Evolutionary conservation across 208 protist genomes (phyloP).

Genomic region (Trypanosoma rangeli): DNA sequence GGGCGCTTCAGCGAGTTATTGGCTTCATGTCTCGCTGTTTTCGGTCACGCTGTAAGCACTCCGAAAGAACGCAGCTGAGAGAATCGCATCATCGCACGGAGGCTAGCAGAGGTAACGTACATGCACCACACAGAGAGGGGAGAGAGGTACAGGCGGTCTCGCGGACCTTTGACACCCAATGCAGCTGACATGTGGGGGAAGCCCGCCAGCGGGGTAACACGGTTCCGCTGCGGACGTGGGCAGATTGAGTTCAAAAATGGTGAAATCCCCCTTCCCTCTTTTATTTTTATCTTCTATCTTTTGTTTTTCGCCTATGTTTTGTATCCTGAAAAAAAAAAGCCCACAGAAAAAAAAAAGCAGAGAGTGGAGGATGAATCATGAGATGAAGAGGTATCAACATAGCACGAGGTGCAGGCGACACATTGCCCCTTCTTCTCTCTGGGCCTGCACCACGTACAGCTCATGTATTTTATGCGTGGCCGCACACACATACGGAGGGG

Average conservation of each 20-base stretch:
- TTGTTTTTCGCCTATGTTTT: background rate
- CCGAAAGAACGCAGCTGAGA: constrained; percentile 18
- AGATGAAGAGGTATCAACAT: background rate
- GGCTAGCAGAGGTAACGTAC: no score
- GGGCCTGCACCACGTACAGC: background rate
- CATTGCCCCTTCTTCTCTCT: background rate
- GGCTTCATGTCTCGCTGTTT: constrained; percentile 15
- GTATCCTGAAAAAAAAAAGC: background rate
- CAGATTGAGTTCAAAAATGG: constrained; percentile 7
- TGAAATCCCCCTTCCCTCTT: no score
- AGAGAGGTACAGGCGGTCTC: constrained; percentile 1
- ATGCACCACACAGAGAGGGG: constrained; percentile 8
- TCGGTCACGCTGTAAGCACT: constrained; percentile 10
- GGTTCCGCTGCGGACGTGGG: constrained; percentile 38
- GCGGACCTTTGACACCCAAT: constrained; percentile 80
- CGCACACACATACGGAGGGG: constrained; percentile 1
- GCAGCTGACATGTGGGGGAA: constrained; percentile 39
- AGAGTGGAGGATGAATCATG: background rate
- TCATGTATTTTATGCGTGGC: background rate
- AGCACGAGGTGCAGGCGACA: background rate
- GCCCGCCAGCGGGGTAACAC: constrained; percentile 59
- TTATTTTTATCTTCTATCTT: background rate
- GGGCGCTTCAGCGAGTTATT: constrained; percentile 20
- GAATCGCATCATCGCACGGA: constrained; percentile 1
- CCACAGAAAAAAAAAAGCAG: constrained; percentile 15